A percentile compares a stretch with the other conserved stretches of the same genome.
Conservation (phyloP, 768 basidiomycete genomes). For the Naganishia antarctica region DNA sequence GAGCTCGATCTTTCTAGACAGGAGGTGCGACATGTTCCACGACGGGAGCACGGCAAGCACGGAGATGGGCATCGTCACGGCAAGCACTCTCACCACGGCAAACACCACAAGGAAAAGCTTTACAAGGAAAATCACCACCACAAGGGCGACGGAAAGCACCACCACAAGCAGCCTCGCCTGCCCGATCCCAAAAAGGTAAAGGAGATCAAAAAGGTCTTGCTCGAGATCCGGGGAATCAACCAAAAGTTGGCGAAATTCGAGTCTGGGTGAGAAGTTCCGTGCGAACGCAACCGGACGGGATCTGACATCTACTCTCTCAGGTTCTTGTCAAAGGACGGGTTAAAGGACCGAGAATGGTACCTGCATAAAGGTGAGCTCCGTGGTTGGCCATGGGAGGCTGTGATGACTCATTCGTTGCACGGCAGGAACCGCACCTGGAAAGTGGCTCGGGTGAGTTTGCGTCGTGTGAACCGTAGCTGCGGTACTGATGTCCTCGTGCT, state of each 20-base stretch:
- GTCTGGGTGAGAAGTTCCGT: slow-evolving; percentile 32
- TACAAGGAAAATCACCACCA: slow-evolving; percentile 1
- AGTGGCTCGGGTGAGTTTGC: slow-evolving; percentile 39
- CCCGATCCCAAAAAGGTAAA: slow-evolving; percentile 33
- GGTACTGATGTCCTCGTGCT: neutral
- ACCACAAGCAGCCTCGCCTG: neutral
- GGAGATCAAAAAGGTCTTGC: slow-evolving; percentile 43
- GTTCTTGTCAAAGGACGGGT: slow-evolving; percentile 45
- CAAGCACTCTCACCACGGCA: neutral
- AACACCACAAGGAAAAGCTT: neutral
- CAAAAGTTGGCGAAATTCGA: slow-evolving; percentile 44
- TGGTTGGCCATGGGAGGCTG: neutral
- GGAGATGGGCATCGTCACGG: neutral
- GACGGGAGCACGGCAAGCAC: too few species aligned
- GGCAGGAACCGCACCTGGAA: slow-evolving; percentile 42
- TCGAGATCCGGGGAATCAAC: slow-evolving; percentile 46
- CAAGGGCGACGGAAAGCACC: neutral
- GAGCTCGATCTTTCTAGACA: too few species aligned
- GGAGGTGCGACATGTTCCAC: too few species aligned
- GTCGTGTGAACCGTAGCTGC: too few species aligned
- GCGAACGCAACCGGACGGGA: neutral
- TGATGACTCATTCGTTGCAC: neutral
- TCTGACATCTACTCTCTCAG: neutral
- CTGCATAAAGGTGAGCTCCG: slow-evolving; percentile 40
- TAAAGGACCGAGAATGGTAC: slow-evolving; percentile 49